Evolutionary conservation across 1,284 basidiomycete species (phyloP).

Genomic region (Ganoderma multipileum): DNA sequence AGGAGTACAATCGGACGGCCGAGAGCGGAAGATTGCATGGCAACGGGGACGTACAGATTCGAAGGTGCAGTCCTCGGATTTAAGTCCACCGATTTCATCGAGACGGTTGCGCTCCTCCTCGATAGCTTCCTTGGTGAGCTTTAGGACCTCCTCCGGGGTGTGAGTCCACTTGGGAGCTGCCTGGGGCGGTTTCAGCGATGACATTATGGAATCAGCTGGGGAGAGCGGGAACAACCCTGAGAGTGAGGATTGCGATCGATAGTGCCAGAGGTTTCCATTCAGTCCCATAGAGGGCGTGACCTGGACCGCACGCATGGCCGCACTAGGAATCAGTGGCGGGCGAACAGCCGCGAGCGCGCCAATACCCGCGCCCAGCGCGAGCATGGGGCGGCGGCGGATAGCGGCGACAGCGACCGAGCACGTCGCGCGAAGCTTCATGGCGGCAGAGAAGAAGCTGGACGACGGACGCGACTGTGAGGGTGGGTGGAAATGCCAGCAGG

Average conservation of each 20-base stretch:
- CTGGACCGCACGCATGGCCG: slow-evolving; percentile 30
- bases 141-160: slow-evolving; percentile 64
- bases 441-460: slow-evolving; percentile 10
- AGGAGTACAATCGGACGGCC: not conserved
- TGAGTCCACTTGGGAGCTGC: slow-evolving; percentile 74
- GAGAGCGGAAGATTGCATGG: not conserved
- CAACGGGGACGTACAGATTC: slow-evolving; percentile 30
- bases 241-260: slow-evolving; percentile 33
- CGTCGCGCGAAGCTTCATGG: slow-evolving; percentile 29
- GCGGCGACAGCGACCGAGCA: slow-evolving; percentile 30
- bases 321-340: slow-evolving; percentile 23
- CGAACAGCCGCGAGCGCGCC: slow-evolving; percentile 33
- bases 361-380: slow-evolving; percentile 30
- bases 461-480: slow-evolving; percentile 11
- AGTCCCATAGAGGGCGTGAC: slow-evolving; percentile 33
- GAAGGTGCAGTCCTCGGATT: slow-evolving; percentile 42
- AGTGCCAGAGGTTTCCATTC: slow-evolving; percentile 18
- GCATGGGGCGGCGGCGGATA: slow-evolving; percentile 23
- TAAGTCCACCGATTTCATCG: slow-evolving; percentile 70
- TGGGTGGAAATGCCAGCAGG: not conserved
- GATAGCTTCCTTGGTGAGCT: slow-evolving; percentile 66
- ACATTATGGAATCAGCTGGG: slow-evolving; percentile 43
- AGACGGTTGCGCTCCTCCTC: slow-evolving; percentile 58
- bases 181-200: slow-evolving; percentile 68
- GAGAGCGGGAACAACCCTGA: slow-evolving; percentile 34